These are phyloP conservation scores for Microascus cirrosus DNA, from an alignment of 2,329 filamentous ascomycete species.

Conservation along the genomic window DNA sequence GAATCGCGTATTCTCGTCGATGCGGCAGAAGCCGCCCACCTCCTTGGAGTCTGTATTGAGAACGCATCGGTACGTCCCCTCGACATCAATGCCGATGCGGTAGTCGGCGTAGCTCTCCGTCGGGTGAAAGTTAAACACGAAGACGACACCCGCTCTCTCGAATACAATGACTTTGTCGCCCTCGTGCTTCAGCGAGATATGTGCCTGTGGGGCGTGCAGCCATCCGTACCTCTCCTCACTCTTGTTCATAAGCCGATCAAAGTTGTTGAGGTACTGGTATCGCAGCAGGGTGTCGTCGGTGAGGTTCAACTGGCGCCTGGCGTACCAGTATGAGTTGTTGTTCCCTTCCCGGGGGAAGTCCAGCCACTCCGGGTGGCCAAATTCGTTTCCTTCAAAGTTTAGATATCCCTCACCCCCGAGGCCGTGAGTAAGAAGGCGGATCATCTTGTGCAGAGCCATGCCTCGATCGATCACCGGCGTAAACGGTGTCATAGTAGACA, in stretches of 20 bases:
- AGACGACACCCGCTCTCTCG: conserved; percentile 80
- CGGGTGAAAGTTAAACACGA: conserved; percentile 94
- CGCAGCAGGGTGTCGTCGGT: conserved; percentile 76
- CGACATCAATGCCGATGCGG: conserved; percentile 72
- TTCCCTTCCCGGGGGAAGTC: conserved; percentile 95
- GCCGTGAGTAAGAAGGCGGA: conserved; percentile 81
- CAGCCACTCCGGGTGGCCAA: conserved; percentile 97
- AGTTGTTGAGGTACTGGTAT: conserved; percentile 86
- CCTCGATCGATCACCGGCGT: conserved; percentile 85
- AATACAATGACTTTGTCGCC: conserved; percentile 91
- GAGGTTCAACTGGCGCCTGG: conserved; percentile 85
- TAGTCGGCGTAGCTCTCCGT: conserved; percentile 82
- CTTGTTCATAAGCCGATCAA: conserved; percentile 84
- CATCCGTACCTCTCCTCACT: conserved; percentile 84
- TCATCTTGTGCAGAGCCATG: conserved; percentile 93
- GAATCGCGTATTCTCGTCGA: conserved; percentile 73
- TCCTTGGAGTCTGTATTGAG: conserved; percentile 68
- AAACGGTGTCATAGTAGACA: conserved; percentile 76
- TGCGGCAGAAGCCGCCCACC: conserved; percentile 69
- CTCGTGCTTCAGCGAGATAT: conserved; percentile 90
- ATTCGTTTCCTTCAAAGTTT: conserved; percentile 98
- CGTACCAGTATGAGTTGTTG: conserved; percentile 88
- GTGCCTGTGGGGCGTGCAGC: conserved; percentile 77
- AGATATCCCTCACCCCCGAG: conserved; percentile 94
- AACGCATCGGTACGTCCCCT: conserved; percentile 79